Base-by-base conservation (phyloP, 208 protist species). In the Trypanosoma vivax region DNA sequence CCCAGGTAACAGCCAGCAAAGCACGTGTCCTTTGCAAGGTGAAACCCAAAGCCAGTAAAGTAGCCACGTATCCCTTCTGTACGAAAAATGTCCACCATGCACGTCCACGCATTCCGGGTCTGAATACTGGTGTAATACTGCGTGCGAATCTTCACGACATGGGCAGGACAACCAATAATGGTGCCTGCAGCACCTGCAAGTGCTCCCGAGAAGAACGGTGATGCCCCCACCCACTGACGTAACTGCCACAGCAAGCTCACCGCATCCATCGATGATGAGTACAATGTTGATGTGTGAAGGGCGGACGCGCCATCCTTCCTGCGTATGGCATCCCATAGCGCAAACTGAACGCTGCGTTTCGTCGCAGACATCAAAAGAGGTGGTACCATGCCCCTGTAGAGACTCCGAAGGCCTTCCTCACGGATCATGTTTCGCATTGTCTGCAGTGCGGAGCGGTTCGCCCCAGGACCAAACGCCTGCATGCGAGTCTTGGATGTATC, bases 401-500 rank as follows among this genome's bases (percentile, higher is more conserved):
- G 54, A 51, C 89, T 87, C n/a, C 64, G 49, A 43, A 76, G 41
- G 0, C 83, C 79, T 49, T 93, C 85, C n/a, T 55, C 34, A 24
- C 59, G 59, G 2, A 50, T 64, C 65, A 95, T 86, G 21, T 41
- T 41, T 29, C 52, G 70, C 52, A 89, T 79, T n/a, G 85, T 93
- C 27, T 37, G 31, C 0, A 76, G 28, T 10, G 73, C 57, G 2
- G 70, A 79, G 3, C 60, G 60, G 18, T 55, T 47, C 10, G 79
- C 63, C 7, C 73, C 27, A 4, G 82, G 75, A 0, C 80, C 79
- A 0, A 60, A 35, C 1, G 89, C 78, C 53, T 95, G 89, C 81
- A 92, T 90, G 41, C 84, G 81, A 10, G 82, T 86, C 65, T 95
- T 95, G 24, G 83, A 78, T 14, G 85, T 95, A 51, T 95, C 89